phyloP scores from a whole-genome alignment of 306 rosid species.

The Pterocarpus santalinus region DNA sequence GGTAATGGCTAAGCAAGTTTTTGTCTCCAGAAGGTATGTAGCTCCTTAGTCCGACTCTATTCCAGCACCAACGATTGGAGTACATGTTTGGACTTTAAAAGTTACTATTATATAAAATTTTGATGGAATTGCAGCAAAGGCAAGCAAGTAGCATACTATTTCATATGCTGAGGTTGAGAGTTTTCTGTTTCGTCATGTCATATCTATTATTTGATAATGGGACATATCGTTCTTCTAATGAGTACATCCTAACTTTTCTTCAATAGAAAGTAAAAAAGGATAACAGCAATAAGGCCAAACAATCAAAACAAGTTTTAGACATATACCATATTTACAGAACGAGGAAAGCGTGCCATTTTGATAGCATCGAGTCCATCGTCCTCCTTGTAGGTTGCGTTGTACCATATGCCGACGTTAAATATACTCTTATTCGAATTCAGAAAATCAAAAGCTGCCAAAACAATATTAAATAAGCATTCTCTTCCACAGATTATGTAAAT shows the following conservation, averaged over 20 bases:
- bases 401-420: slow-evolving; percentile 76
- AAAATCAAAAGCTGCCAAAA: slow-evolving; percentile 77
- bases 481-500: slow-evolving; percentile 9
- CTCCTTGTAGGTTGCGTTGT: slow-evolving; percentile 60
- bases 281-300: slow-evolving; percentile 17
- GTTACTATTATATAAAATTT: neutral
- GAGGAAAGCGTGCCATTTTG: slow-evolving; percentile 66
- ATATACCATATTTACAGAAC: slow-evolving; percentile 78
- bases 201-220: neutral
- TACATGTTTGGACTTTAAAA: neutral
- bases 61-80: slow-evolving; percentile 23
- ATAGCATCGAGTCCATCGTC: slow-evolving; percentile 38
- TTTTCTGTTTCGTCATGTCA: slow-evolving; percentile 23
- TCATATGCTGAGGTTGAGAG: neutral
- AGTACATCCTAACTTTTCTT: too few relatives aligned
- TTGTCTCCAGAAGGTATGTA: neutral
- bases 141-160: too few relatives aligned
- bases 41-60: slow-evolving; percentile 10
- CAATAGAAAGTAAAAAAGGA: neutral
- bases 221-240: neutral
- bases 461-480: slow-evolving; percentile 39
- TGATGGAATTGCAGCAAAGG: neutral
- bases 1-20: slow-evolving; percentile 18
- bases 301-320: neutral
- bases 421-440: slow-evolving; percentile 64